Percentiles rank a stretch among this genome's conserved stretches.
Evolutionary conservation across 768 basidiomycete species (phyloP).

Genomic region (Clathrus columnatus): DNA sequence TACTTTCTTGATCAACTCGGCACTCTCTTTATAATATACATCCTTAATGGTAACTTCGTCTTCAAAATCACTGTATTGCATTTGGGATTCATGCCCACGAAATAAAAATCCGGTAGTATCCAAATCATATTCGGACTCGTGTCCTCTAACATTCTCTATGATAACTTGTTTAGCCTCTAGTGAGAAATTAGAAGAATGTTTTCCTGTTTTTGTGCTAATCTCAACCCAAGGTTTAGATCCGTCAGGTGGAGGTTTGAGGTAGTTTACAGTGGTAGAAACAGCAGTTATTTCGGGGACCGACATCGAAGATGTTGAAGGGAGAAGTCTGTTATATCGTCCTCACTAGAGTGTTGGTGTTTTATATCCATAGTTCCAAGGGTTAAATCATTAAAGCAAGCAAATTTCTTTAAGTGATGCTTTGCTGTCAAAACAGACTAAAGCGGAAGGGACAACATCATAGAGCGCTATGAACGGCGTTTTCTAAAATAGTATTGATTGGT

Average conservation of each 20-base stretch:
- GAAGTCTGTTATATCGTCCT: no score
- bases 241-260: constrained; percentile 29
- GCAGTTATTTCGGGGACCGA: not conserved
- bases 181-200: constrained; percentile 28
- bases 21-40: constrained; percentile 33
- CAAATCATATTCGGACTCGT: constrained; percentile 21
- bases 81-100: constrained; percentile 20
- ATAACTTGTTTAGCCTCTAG: constrained; percentile 11
- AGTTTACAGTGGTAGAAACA: constrained; percentile 19
- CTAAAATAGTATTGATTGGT: no score
- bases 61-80: constrained; percentile 19
- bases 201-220: constrained; percentile 29
- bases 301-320: not conserved
- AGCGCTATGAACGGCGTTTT: no score
- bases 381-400: no score
- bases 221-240: constrained; percentile 33
- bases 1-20: constrained; percentile 29
- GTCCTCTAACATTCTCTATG: constrained; percentile 28
- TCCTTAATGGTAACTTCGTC: constrained; percentile 27
- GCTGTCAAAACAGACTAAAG: no score
- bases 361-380: no score
- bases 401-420: no score
- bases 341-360: no score
- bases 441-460: no score
- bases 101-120: constrained; percentile 39